phyloP scores from a whole-genome alignment of 345 rosid species.

The Eucalyptus tenuipes region DNA sequence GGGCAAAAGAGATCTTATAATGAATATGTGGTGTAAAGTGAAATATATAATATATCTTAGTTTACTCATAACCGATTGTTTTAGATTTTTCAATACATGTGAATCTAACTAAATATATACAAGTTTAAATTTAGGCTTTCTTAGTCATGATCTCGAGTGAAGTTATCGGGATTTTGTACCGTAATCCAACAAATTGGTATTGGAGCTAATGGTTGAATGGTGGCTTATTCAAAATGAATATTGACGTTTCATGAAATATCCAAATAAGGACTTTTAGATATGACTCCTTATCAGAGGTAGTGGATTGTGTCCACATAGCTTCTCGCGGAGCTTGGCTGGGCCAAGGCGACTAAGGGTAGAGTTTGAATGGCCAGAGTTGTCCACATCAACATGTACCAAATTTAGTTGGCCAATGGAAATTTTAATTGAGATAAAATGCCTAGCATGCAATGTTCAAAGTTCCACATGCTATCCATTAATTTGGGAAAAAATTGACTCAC shows the following conservation, averaged over 20 bases:
- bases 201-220: background rate
- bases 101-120: no score
- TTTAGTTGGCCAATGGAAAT: background rate
- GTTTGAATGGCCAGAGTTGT: background rate
- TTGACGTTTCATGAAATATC: background rate
- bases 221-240: no score
- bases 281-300: background rate
- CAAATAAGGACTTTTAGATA: no score
- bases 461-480: background rate
- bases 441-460: background rate
- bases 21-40: background rate
- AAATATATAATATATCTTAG: background rate
- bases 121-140: no score
- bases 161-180: no score
- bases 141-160: background rate
- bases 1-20: background rate
- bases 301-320: background rate
- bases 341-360: background rate
- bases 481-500: background rate
- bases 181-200: background rate
- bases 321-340: background rate
- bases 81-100: background rate
- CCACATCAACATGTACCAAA: background rate
- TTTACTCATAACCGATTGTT: fast-evolving
- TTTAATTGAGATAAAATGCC: background rate